Evolutionary conservation across 1,284 basidiomycete species (phyloP).

Genomic region (Leccinum huronense): DNA sequence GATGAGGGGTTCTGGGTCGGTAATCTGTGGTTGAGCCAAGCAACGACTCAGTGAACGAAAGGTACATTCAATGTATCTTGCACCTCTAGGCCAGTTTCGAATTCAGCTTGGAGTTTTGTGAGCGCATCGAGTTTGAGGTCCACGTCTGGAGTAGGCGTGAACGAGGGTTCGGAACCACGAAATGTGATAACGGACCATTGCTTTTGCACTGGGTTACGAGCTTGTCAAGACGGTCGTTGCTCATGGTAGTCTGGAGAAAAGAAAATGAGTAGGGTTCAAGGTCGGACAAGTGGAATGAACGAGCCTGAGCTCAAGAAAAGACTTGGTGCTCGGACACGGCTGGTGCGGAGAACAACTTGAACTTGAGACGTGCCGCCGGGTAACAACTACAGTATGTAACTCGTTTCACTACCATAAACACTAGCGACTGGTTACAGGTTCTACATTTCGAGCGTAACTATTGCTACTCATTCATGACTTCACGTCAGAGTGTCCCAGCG

Average conservation of each 20-base stretch:
- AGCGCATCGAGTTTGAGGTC: conserved; percentile 78
- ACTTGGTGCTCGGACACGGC: conserved; percentile 8
- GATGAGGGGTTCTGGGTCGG: conserved; percentile 67
- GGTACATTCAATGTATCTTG: conserved; percentile 19
- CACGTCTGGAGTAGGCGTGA: conserved; percentile 50
- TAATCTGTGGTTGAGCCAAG: conserved; percentile 46
- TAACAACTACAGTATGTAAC: not conserved
- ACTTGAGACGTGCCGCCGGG: not conserved
- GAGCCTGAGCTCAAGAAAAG: conserved; percentile 22
- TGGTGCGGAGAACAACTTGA: conserved; percentile 14
- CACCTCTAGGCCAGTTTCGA: conserved; percentile 69
- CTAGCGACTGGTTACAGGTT: conserved; percentile 9
- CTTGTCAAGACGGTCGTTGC: conserved; percentile 54
- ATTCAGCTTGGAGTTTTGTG: conserved; percentile 68
- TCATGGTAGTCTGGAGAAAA: conserved; percentile 41
- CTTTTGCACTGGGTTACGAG: conserved; percentile 68
- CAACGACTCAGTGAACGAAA: conserved; percentile 14
- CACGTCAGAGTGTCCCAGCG: conserved; percentile 81
- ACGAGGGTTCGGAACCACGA: conserved; percentile 7
- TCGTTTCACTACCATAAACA: conserved; percentile 1
- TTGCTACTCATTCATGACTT: conserved; percentile 15
- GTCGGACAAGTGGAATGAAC: conserved; percentile 15
- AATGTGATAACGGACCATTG: conserved; percentile 49
- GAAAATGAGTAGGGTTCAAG: conserved; percentile 15
- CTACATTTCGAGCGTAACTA: not conserved